Evolutionary conservation across 306 rosid genomes (phyloP), one percentile per base, ranked within the genome.

Genomic region (Begonia loranthoides): DNA sequence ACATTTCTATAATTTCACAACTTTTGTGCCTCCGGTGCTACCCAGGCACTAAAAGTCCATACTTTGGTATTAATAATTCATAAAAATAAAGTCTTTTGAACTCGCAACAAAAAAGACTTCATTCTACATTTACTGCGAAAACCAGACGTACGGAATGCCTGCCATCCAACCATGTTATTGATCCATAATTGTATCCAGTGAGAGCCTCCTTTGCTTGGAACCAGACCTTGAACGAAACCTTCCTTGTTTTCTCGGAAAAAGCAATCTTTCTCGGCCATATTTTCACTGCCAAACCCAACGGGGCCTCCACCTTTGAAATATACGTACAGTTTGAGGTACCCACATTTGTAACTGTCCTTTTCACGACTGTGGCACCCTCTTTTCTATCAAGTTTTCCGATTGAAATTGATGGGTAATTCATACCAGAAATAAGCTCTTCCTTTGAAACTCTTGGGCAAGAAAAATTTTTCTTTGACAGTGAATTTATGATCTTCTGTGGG

Each of bases 381-480:
- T 69, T 58, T 17, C 83, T 64, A 5, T 60, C 57, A 17, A 90
- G 90, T 45, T 60, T 55, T 40, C 65, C 41, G 22, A 82, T 74
- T 7, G 97, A 90, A 65, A 85, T 78, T 33, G 97, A 85, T n/a
- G 97, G 95, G 61, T 90, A 90, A 45, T 90, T 90, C 53, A 82
- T 53, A 57, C 56, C 69, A 39, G 97, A 78, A 62, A 90, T 82
- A 46, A 90, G 90, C 56, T 79, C 79, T 58, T 76, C 81, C 13
- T 43, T 61, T 24, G 83, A 69, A 65, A 66, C 70, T 49, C 53
- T 90, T 10, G 92, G 92, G 58, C 97, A 90, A 49, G 6, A 76
- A 73, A 78, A 79, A 53, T 78, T 79, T 15, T 63, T 71, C 59
- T 67, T 77, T 24, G 78, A 69, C 76, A 90, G 50, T 14, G 85